These are phyloP conservation scores for Calonectria fujianensis DNA, from an alignment of 2,329 filamentous ascomycete species.

Conservation along the genomic window DNA sequence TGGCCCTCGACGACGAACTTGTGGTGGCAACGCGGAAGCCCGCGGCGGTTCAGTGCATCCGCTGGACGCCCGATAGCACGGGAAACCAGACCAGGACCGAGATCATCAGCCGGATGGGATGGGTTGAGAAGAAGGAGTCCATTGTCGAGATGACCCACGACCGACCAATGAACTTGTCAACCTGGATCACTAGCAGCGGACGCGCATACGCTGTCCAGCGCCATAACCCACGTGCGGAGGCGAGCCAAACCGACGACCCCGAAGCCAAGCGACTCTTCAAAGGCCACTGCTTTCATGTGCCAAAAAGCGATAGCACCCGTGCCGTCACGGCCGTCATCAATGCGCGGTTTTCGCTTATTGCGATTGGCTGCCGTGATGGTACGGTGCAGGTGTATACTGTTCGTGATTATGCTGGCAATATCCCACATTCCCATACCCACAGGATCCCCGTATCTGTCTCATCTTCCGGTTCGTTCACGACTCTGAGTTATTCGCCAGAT, in stretches of 20 bases:
- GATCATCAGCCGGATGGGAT: constrained; percentile 89
- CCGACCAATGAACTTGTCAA: constrained; percentile 94
- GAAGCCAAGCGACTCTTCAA: constrained; percentile 84
- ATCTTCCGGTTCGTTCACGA: constrained; percentile 82
- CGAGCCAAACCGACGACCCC: constrained; percentile 64
- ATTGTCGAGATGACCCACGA: constrained; percentile 94
- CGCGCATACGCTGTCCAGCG: constrained; percentile 94
- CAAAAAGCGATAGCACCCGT: constrained; percentile 74
- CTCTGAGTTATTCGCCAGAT: constrained; percentile 91
- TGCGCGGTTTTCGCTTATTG: constrained; percentile 94
- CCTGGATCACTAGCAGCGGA: constrained; percentile 93
- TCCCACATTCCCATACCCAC: constrained; percentile 89
- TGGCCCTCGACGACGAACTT: constrained; percentile 94
- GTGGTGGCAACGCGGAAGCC: constrained; percentile 94
- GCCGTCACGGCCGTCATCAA: constrained; percentile 90
- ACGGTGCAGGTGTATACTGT: constrained; percentile 92
- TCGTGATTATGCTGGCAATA: constrained; percentile 94
- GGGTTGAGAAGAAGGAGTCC: constrained; percentile 85
- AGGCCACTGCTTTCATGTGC: constrained; percentile 92
- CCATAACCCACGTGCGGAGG: constrained; percentile 64
- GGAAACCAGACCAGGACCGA: constrained; percentile 94
- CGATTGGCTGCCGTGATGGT: constrained; percentile 87
- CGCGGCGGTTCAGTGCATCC: constrained; percentile 96
- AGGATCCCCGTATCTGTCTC: constrained; percentile 79
- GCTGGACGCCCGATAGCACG: constrained; percentile 89